These are phyloP conservation scores for Citrus glauca DNA, from an alignment of 345 rosid genomes.

Conservation along the genomic window DNA sequence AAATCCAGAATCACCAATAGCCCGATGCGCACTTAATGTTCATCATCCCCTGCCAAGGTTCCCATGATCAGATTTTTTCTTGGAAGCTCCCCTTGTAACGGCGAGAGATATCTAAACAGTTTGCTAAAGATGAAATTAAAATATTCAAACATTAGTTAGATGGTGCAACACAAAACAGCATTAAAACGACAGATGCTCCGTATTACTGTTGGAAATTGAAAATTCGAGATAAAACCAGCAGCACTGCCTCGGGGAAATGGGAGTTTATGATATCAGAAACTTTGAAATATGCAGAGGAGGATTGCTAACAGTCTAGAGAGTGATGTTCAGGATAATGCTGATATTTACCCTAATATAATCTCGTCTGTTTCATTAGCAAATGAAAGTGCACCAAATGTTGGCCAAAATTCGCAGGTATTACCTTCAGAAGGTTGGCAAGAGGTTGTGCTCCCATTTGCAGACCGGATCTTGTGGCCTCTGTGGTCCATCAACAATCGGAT, in stretches of 20 bases:
- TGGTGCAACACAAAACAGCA: neutral
- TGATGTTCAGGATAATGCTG: neutral
- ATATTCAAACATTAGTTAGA: neutral
- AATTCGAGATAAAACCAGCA: slow-evolving; percentile 64
- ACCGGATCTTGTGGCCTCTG: slow-evolving; percentile 79
- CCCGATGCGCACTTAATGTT: neutral
- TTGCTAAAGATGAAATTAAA: slow-evolving; percentile 37
- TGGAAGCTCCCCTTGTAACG: slow-evolving; percentile 65
- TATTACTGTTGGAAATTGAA: neutral
- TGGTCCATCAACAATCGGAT: slow-evolving; percentile 84
- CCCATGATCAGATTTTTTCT: slow-evolving; percentile 69
- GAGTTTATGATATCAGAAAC: too few relatives aligned
- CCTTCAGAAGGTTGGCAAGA: slow-evolving; percentile 60
- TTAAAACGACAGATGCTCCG: neutral
- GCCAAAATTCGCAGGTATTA: slow-evolving; percentile 54
- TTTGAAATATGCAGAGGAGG: too few relatives aligned
- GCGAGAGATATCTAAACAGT: slow-evolving; percentile 63
- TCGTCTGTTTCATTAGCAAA: slow-evolving; percentile 75
- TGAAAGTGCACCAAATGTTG: slow-evolving; percentile 70
- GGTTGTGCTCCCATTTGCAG: slow-evolving; percentile 74
- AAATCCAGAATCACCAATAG: neutral
- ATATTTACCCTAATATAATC: slow-evolving; percentile 58
- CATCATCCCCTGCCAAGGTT: slow-evolving; percentile 69
- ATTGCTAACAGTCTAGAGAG: too few relatives aligned
- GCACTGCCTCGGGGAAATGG: slow-evolving; percentile 50